Evolutionary conservation across 2,329 filamentous ascomycete genomes (phyloP), one percentile per base, ranked within the genome.

Genomic region (Pseudopithomyces chartarum): DNA sequence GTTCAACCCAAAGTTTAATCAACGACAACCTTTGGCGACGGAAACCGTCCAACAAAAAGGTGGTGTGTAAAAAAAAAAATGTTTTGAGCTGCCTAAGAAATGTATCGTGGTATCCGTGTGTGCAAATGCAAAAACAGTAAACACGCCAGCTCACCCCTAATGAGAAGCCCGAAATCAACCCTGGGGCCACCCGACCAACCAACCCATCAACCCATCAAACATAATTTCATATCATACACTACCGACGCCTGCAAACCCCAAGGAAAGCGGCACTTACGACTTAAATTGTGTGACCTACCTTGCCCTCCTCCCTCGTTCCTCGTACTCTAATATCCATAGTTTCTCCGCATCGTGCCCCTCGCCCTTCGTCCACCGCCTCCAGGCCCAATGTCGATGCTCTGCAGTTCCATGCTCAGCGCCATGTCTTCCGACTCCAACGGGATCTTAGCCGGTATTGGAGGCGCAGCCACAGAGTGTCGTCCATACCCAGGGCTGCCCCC

Each of bases 391-490:
- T 82, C 79, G 58, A 81, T 80, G 61, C 71, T 76, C 59, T 74
- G 86, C 81, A 93, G 84, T 76, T 93, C 90, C 60, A 91, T 81
- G 74, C 89, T 84, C 51, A 93, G 76, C 19, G 88, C 85, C 60
- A 85, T 80, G 55, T 82, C 82, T 23, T 76, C 73, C 19, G 20
- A 11, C 65, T 74, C 69, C 20, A 89, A 73, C 1, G 88, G 87
- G 8, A 91, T 79, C 75, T 91, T 91, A n/a, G 87, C 87, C 3
- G 89, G 89, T 47, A 90, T 82, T 0, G 87, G 85, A 12, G 89
- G 88, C 0, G 78, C 80, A 17, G 73, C 77, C 17, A 59, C 55
- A 1, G 62, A 63, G 17, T 66, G 64, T 19, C 62, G 61, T 2
- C 52, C 60, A 19, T 74, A 70, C 17, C 62, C 57, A 4, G 69